Evolutionary conservation across 768 basidiomycete genomes (phyloP), one percentile per base, ranked within the genome.

Genomic region (Postia placenta): DNA sequence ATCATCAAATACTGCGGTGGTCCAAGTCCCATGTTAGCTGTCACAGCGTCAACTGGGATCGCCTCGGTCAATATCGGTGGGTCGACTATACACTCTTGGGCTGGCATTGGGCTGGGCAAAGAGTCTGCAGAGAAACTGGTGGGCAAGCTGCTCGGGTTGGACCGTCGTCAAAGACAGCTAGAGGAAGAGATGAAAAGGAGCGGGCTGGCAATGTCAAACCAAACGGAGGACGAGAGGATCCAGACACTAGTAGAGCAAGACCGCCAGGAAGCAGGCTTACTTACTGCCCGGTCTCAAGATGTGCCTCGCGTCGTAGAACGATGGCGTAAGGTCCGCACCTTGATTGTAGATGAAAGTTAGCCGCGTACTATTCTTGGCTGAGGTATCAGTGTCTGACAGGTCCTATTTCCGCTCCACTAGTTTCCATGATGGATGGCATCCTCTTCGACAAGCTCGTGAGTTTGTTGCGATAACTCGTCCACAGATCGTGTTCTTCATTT

Each of bases 41-140:
- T 92, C 46, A 92, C 90, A 0, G 91, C 90, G 3, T 83, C 83
- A 7, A 86, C 84, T 1, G 85, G 85, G 0, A 87, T 87, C 28
- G 91, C 91, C 3, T 79, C 88, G 1, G 75, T 88, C 41, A 90
- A 90, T 56, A 89, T 94, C 46, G 85, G 85, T 4, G 91, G 91
- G 2, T 71, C 72, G 19, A 93, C 91, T 0, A 64, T 94, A 12
- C 90, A 92, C 22, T 85, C 84, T 3, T 87, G 79, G 84, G 86
- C 85, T 1, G 90, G 91, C 0, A 81, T 91, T 43, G 85, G 86
- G 0, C 68, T 93, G 11, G 92, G 86, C 4, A 67, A 76, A 24
- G 83, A 85, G 38, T 49, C 67, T 12, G 73, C 71, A 5, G 70
- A 78, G 30, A 68, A 69, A 17, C 67, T 87, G 9, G 71, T 75